Percentiles rank a stretch among this genome's conserved stretches.
Evolutionary conservation across 2,329 filamentous ascomycete species (phyloP).

Genomic region (Aureobasidium vineae): DNA sequence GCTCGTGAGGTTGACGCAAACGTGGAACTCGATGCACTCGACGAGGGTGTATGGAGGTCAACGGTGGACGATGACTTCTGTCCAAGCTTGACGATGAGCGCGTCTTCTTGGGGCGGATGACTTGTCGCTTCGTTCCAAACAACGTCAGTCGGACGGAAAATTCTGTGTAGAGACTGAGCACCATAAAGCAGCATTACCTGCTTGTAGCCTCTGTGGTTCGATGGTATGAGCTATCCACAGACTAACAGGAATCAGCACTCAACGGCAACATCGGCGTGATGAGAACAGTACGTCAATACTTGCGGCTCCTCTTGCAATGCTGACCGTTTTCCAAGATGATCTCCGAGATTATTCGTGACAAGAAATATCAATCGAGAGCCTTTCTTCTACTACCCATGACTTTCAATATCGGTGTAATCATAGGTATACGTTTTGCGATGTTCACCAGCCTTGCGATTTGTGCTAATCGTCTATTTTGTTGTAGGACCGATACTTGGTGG

Average conservation of each 20-base stretch:
- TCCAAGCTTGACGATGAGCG: neutral
- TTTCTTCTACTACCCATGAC: slow-evolving; percentile 65
- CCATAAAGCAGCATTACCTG: neutral
- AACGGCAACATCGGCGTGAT: slow-evolving; percentile 75
- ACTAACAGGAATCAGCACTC: slow-evolving; percentile 40
- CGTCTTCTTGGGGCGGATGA: neutral
- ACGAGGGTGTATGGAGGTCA: neutral
- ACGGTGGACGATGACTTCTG: neutral
- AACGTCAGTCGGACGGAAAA: neutral
- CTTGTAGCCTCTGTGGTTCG: neutral
- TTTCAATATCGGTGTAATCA: slow-evolving; percentile 59
- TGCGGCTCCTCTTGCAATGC: neutral
- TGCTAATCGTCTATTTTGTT: neutral
- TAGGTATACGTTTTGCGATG: slow-evolving; percentile 30
- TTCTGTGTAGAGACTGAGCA: neutral
- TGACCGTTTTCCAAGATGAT: slow-evolving; percentile 52
- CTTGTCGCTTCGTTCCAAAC: neutral
- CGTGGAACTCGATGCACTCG: neutral
- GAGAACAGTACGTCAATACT: slow-evolving; percentile 50
- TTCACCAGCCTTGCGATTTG: neutral
- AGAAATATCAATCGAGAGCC: slow-evolving; percentile 56
- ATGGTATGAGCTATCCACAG: neutral
- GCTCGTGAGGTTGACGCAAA: neutral
- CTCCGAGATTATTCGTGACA: slow-evolving; percentile 67
- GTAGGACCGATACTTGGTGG: slow-evolving; percentile 58